Conservation (phyloP, 805 yeast species). For the Candida broadrunensis region DNA sequence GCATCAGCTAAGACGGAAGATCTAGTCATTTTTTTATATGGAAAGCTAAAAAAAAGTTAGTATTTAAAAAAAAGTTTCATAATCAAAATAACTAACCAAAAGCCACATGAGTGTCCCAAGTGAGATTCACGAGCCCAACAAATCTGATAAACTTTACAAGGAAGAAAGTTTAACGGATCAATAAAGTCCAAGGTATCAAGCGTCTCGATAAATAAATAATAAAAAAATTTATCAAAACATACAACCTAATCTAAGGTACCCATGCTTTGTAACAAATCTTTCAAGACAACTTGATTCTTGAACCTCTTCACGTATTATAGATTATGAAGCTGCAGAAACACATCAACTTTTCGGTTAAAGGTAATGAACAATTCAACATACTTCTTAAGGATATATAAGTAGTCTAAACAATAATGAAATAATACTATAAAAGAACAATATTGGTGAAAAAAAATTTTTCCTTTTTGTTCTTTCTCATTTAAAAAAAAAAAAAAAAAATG, state of each 20-base stretch:
- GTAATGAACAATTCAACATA: not conserved
- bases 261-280: conserved; percentile 3
- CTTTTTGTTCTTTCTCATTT: conserved; percentile 1
- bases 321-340: conserved; percentile 5
- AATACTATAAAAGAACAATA: too few relatives aligned
- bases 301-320: conserved; percentile 6
- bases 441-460: conserved; percentile 2
- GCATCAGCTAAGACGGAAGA: conserved; percentile 98
- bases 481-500: too few relatives aligned
- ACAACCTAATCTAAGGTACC: not conserved
- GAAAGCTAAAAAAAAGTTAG: conserved; percentile 6
- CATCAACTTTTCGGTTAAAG: conserved; percentile 1
- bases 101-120: conserved; percentile 40
- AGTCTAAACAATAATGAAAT: too few relatives aligned
- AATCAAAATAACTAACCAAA: conserved; percentile 6
- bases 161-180: not conserved
- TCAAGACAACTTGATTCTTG: conserved; percentile 18
- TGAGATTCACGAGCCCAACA: conserved; percentile 33
- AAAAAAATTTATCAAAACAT: conserved; percentile 4
- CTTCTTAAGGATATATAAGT: not conserved
- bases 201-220: conserved; percentile 12
- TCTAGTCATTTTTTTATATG: conserved; percentile 74
- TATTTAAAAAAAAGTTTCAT: not conserved
- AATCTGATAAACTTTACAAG: not conserved
- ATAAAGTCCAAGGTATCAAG: conserved; percentile 21